Conservation (phyloP, 2,329 filamentous ascomycete species). For the Botrytis fabae region DNA sequence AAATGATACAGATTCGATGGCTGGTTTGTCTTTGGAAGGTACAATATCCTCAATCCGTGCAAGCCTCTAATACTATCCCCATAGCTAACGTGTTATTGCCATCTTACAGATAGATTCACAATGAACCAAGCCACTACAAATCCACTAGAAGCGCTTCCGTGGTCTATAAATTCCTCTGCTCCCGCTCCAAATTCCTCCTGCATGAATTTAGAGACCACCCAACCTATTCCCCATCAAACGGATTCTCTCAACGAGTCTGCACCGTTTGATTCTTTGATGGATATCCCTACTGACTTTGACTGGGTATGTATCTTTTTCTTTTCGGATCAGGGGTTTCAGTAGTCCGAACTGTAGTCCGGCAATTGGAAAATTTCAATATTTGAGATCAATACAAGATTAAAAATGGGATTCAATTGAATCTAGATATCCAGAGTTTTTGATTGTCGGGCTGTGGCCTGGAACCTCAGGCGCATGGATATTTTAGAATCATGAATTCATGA, state of each 20-base stretch:
- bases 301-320: slow-evolving; percentile 10
- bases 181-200: background rate
- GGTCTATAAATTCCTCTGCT: background rate
- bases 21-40: slow-evolving; percentile 13
- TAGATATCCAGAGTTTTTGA: background rate
- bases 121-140: background rate
- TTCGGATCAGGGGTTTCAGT: background rate
- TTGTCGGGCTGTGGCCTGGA: background rate
- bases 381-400: background rate
- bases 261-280: background rate
- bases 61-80: background rate
- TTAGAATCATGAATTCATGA: background rate
- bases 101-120: background rate
- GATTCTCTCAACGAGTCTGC: background rate
- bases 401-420: background rate
- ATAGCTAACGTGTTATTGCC: background rate
- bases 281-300: slow-evolving; percentile 1
- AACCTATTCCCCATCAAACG: background rate
- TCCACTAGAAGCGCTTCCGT: background rate
- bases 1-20: background rate
- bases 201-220: background rate
- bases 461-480: background rate
- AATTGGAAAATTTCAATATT: background rate
- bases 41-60: background rate
- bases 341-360: background rate